These are phyloP conservation scores for Heritiera fomes DNA, from an alignment of 345 rosid genomes.

Conservation along the genomic window DNA sequence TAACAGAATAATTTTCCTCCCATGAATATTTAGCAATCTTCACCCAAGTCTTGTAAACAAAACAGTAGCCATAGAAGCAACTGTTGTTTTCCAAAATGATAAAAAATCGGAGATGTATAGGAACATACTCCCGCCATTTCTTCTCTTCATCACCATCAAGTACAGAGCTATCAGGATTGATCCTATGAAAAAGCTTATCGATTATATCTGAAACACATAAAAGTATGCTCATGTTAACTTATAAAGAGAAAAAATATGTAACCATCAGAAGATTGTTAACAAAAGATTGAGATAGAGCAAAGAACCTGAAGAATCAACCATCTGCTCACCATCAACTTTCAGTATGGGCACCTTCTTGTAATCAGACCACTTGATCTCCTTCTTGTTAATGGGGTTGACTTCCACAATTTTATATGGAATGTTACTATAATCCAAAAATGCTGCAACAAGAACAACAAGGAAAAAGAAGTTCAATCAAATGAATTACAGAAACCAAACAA, in stretches of 20 bases:
- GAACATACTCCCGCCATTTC: conserved; percentile 73
- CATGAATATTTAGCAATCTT: neutral
- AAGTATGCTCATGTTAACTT: conserved; percentile 1
- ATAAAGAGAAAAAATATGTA: conserved; percentile 3
- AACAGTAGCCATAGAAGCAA: neutral
- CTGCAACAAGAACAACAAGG: conserved; percentile 32
- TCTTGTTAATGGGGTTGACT: conserved; percentile 84
- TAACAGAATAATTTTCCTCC: neutral
- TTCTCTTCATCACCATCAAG: conserved; percentile 62
- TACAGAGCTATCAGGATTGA: conserved; percentile 48
- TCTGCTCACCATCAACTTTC: conserved; percentile 71
- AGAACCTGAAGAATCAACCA: conserved; percentile 93
- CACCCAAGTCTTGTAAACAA: neutral
- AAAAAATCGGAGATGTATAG: neutral
- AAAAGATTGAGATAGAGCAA: neutral
- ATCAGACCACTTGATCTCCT: conserved; percentile 95
- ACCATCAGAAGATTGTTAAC: neutral
- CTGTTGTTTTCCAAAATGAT: neutral
- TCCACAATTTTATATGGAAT: conserved; percentile 92
- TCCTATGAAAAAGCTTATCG: conserved; percentile 54
- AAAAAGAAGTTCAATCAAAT: neutral
- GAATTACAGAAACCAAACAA: neutral
- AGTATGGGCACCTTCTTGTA: conserved; percentile 93
- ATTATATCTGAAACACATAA: conserved; percentile 55
- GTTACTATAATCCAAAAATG: conserved; percentile 80